Base-by-base conservation (phyloP, 2,329 filamentous ascomycete species). In the Trichophyton schoenleinii region DNA sequence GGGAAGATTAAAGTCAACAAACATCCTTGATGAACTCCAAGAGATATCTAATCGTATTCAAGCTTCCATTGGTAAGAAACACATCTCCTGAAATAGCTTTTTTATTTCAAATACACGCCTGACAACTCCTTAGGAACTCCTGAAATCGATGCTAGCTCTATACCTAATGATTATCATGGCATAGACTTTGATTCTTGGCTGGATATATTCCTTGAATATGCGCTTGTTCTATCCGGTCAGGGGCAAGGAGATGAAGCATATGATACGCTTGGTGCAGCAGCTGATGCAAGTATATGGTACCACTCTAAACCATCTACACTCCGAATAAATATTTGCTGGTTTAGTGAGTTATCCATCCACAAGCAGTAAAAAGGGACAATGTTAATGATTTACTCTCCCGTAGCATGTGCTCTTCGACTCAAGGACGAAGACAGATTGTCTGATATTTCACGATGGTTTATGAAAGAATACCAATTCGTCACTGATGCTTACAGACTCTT, bases 201-300 rank as follows among this genome's bases (percentile, higher is more conserved):
- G 2, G 88, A 95, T 66, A 80, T 96, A 0, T 96, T 99, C 70
- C 81, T 95, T 41, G 88, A 94, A 68, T 95, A 95, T 70, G 88
- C 91, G 2, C 80, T 96, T 57, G 80, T 86, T 3, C 81, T 94
- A 36, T 88, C 91, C 6, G 82, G 84, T 48, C 77, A 80, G 20
- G 85, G 85, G 38, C 83, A 87, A 57, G 78, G 82, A 13, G 80
- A 86, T 48, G 86, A 89, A 64, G 86, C 89, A 58, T 96, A 96
- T 71, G 84, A 87, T 58, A 83, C 90, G 6, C 86, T 95, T 66
- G 84, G 91, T 64, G 84, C 87, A 4, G 89, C 89, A 0, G 81
- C 86, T 57, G 86, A 89, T 69, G 89, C 90, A 13, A 91, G 88
- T 60, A 84, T 96, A 22, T 97, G 94, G 76, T 86, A 85, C 67